Percentiles rank a stretch among this genome's conserved stretches.
phyloP scores from a whole-genome alignment of 129 eudicot genomes.

The Mikania micrantha region DNA sequence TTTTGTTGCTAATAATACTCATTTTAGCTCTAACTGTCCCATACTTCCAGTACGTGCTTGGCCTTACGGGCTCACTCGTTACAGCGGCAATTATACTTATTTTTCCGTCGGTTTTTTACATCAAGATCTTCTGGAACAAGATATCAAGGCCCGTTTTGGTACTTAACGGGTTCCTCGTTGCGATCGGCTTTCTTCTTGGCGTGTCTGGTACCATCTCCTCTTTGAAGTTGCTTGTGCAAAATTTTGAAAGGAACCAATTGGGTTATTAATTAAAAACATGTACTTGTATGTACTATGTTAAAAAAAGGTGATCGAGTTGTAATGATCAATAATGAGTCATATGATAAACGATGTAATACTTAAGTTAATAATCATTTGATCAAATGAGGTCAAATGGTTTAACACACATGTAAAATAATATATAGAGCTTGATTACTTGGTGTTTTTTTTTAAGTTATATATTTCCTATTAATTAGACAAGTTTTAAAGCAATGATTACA shows the following conservation, averaged over 20 bases:
- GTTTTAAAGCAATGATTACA: too few species aligned
- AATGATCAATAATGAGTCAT: background rate
- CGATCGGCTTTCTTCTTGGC: slow-evolving; percentile 42
- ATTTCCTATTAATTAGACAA: background rate
- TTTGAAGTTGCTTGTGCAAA: slow-evolving; percentile 43
- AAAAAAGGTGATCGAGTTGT: too few species aligned
- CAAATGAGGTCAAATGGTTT: background rate
- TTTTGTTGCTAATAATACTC: slow-evolving; percentile 47
- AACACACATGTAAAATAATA: background rate
- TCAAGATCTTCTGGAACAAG: slow-evolving; percentile 58
- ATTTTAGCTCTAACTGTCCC: slow-evolving; percentile 74
- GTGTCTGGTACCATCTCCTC: slow-evolving; percentile 71
- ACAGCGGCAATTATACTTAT: slow-evolving; percentile 57
- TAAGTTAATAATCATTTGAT: background rate
- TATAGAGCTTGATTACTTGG: background rate
- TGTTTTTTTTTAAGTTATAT: background rate
- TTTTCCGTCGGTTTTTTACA: slow-evolving; percentile 64
- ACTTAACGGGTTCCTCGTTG: slow-evolving; percentile 37
- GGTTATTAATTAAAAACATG: slow-evolving; percentile 4
- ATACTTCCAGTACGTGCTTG: slow-evolving; percentile 68
- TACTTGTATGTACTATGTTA: too few species aligned
- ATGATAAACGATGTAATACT: background rate
- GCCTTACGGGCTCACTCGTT: slow-evolving; percentile 84
- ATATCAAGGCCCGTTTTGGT: slow-evolving; percentile 35
- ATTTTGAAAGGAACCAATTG: slow-evolving; percentile 31